A percentile compares a stretch with the other conserved stretches of the same genome.
These are phyloP conservation scores for Lycium ferocissimum DNA, from an alignment of 257 asterid genomes.

Conservation along the genomic window DNA sequence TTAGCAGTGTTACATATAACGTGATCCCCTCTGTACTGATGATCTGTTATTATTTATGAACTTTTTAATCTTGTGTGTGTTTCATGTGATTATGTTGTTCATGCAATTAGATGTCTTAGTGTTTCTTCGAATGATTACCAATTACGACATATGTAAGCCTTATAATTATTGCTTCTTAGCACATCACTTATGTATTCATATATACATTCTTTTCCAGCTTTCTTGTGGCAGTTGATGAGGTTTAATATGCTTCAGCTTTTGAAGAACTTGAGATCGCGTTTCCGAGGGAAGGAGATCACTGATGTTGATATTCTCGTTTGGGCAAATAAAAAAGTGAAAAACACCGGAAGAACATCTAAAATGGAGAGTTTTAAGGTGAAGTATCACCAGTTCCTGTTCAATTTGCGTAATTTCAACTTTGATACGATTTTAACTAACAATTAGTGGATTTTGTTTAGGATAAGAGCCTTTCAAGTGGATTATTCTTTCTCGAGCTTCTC, in stretches of 20 bases:
- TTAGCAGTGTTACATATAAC: background rate
- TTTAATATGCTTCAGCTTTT: slow-evolving; percentile 94
- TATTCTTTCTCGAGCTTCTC: slow-evolving; percentile 93
- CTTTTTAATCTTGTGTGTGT: background rate
- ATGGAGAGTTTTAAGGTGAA: slow-evolving; percentile 93
- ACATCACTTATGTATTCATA: slow-evolving; percentile 12
- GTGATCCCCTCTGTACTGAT: background rate
- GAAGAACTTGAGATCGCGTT: slow-evolving; percentile 87
- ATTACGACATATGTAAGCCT: background rate
- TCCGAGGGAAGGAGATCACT: slow-evolving; percentile 85
- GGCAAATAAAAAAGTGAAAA: slow-evolving; percentile 93
- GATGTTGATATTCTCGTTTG: slow-evolving; percentile 88
- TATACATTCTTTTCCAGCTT: slow-evolving; percentile 64
- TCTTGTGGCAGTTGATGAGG: slow-evolving; percentile 98
- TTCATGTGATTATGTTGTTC: background rate
- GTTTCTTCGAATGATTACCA: background rate
- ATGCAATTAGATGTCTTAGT: background rate
- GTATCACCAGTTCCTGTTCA: slow-evolving; percentile 24
- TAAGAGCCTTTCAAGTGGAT: slow-evolving; percentile 84
- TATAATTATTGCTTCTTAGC: slow-evolving; percentile 3
- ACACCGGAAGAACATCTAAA: slow-evolving; percentile 69
- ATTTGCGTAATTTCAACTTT: background rate
- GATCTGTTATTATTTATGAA: slow-evolving; percentile 4
- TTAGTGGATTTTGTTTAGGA: slow-evolving; percentile 58
- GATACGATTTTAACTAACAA: background rate